phyloP scores from a whole-genome alignment of 2,329 filamentous ascomycete genomes.

The Trichophyton simii region DNA sequence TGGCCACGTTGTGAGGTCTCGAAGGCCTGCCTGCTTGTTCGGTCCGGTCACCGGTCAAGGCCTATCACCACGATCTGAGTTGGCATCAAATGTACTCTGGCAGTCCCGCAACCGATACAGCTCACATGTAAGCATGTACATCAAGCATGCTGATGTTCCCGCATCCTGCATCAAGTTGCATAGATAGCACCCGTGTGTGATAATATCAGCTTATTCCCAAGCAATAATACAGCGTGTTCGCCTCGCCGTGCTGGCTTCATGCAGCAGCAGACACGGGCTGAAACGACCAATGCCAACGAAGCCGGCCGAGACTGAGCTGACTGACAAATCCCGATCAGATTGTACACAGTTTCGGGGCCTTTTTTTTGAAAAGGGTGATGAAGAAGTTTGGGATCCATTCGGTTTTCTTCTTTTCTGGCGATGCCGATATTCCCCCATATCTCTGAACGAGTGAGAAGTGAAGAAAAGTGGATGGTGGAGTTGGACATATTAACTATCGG shows the following conservation, averaged over 20 bases:
- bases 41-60: not conserved
- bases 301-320: conserved; percentile 1
- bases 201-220: not conserved
- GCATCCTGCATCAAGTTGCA: not conserved
- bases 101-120: not conserved
- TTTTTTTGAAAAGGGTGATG: not conserved
- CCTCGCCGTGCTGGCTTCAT: not conserved
- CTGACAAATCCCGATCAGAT: not conserved
- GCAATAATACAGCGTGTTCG: not conserved
- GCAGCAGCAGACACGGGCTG: not conserved
- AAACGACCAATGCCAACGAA: conserved; percentile 1
- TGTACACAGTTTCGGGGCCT: not conserved
- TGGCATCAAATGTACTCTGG: not conserved
- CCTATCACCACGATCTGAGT: not conserved
- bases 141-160: not conserved
- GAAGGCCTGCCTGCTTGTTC: not conserved
- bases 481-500: not conserved
- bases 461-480: not conserved
- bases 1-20: not conserved
- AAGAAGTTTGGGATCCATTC: not conserved
- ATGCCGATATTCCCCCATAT: not conserved
- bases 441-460: not conserved
- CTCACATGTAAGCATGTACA: not conserved
- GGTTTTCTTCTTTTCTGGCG: not conserved
- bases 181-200: not conserved